Conservation (phyloP, 75 land plant species). For the Selaginella moellendorffii region DNA sequence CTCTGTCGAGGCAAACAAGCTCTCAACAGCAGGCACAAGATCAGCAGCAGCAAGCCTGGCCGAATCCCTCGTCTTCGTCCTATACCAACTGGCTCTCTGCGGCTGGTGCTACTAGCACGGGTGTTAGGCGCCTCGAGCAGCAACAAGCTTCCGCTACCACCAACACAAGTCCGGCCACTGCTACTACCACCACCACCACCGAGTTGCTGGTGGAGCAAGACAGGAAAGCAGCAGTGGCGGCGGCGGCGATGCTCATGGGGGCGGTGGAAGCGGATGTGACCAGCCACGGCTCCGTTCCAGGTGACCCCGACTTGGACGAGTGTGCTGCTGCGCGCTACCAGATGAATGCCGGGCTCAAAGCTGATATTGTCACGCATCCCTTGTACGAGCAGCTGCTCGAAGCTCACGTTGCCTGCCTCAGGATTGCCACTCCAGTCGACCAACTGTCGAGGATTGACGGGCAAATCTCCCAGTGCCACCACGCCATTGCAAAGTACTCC, state of each 20-base stretch:
- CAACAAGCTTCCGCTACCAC: background rate
- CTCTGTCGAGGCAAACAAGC: background rate
- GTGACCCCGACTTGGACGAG: background rate
- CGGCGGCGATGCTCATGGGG: background rate
- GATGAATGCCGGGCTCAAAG: constrained; percentile 49
- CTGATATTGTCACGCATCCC: constrained; percentile 66
- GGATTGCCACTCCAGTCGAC: constrained; percentile 87
- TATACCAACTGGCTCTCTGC: background rate
- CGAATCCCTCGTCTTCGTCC: background rate
- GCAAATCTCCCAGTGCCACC: constrained; percentile 57
- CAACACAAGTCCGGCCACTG: too few relatives aligned
- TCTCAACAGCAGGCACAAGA: background rate
- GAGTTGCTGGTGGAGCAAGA: background rate
- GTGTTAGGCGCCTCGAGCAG: background rate
- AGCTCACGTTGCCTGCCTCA: constrained; percentile 73
- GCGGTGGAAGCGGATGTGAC: background rate
- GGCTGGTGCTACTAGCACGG: too few relatives aligned
- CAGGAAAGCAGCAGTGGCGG: background rate
- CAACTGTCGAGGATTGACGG: constrained; percentile 83
- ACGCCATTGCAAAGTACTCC: constrained; percentile 62
- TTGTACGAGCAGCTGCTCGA: constrained; percentile 66
- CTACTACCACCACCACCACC: too few relatives aligned
- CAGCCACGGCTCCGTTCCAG: background rate
- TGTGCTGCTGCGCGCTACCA: background rate
- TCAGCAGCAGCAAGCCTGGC: background rate